Evolutionary conservation across 176 grass and related monocot species (phyloP), one percentile per base, ranked within the genome.

Genomic region (Avena atlantica): DNA sequence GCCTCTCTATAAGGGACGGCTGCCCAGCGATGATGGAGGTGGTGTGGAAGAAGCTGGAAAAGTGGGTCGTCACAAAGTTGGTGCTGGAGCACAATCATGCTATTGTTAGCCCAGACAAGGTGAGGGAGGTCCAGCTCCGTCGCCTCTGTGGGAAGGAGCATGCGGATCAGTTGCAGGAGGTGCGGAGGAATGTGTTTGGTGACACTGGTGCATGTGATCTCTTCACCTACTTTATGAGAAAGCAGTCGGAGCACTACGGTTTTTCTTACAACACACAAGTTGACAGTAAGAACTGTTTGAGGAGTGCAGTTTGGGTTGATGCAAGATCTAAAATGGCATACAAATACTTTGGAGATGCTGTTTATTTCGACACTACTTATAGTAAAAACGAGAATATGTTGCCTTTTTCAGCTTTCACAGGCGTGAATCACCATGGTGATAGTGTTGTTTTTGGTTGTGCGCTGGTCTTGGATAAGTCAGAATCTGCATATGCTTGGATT

Each of bases 11-110:
- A 51, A 61, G 96, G 58, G 96, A 98, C 50, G 96, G 96, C 13
- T 98, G 96, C 71, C 96, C 96, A 61, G 96, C 92, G 1, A 95
- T 98, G 96, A 94, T 98, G 96, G 96, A 98, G 74, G 93, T 98
- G 17, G 90, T 98, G 27, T 83, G 88, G 15, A 90, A 90, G 72
- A 90, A 19, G 42, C 92, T 66, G 7, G 92, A 96, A 6, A 94
- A 78, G 78, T 96, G 92, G 96, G 86, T 92, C 45, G 76, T 98
- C 65, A 94, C 82, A 8, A 98, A 96, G 89, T 75, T 96, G 70
- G 87, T 96, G 11, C 55, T 93, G 85, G 96, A 96, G 78, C 96
- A 98, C 79, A 98, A 89, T 31, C 93, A 98, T 91, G 87, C 92
- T 6, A 88, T 98, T 56, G 88, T 94, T 81, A 96, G 90, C 78